These are phyloP conservation scores for Helianthus tuberosus DNA, from an alignment of 129 eudicot species.

Conservation along the genomic window DNA sequence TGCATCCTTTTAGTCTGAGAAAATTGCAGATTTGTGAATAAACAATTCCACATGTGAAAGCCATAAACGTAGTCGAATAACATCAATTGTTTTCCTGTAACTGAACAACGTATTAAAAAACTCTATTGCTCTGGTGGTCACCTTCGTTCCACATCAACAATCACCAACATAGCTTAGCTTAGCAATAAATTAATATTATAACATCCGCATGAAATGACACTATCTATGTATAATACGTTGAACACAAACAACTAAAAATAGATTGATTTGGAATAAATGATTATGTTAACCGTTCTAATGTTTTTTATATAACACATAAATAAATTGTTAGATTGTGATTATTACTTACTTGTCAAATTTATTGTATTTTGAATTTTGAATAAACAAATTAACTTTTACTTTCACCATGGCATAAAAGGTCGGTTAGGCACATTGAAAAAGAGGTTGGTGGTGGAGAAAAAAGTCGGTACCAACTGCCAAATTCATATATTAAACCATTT, in stretches of 20 bases:
- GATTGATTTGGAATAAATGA: neutral
- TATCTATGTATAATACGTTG: neutral
- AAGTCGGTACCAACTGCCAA: slow-evolving; percentile 25
- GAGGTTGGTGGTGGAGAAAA: slow-evolving; percentile 28
- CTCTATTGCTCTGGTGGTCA: slow-evolving; percentile 1
- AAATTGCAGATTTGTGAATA: no score
- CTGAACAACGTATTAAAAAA: slow-evolving; percentile 1
- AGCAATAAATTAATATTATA: slow-evolving; percentile 11
- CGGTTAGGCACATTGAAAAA: slow-evolving; percentile 21
- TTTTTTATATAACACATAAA: neutral
- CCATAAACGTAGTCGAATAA: neutral
- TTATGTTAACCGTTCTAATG: neutral
- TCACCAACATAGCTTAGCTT: neutral
- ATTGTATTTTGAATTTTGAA: no score
- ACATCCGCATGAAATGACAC: neutral
- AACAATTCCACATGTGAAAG: neutral
- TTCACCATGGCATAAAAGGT: neutral
- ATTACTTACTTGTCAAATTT: no score
- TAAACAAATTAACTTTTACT: neutral
- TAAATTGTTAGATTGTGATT: no score
- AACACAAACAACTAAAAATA: neutral
- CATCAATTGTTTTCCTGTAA: neutral
- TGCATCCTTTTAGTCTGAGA: no score
- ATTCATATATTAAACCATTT: slow-evolving; percentile 1
- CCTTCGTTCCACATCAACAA: slow-evolving; percentile 13